Base-by-base conservation (phyloP, 1,284 basidiomycete genomes). In the Psilocybe mexicana region DNA sequence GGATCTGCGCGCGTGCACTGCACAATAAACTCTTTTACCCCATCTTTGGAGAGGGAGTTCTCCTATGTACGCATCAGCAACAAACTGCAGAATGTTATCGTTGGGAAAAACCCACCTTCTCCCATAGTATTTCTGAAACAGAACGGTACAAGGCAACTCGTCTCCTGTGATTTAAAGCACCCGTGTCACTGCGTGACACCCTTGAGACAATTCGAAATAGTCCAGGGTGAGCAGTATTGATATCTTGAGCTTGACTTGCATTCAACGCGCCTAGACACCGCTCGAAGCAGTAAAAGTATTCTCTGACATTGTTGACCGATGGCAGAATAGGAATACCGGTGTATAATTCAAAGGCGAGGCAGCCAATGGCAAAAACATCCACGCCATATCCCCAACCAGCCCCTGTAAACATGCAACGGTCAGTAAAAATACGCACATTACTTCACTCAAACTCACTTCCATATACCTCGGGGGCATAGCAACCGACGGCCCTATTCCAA, bases 401-500 rank as follows among this genome's bases (percentile, higher is more conserved):
- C 6, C 11, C 48, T 50, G n/a, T 12, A 14, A 50, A 40, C n/a
- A 40, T 40, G 3, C 3, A 12, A 40, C 3, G 6, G n/a, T 40
- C 38, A 40, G 3, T 4, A 11, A 12, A 40, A 40, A 12, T 3
- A 40, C 38, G 38, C 6, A 6, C 14, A 12, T 12, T 6, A 4
- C 14, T 40, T 6, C 30, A 33, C 3, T 33, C n/a, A 8, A 33
- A 40, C 49, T 40, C 11, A 54, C 52, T 24, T 10, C 30, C 36
- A 47, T 46, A 54, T 0, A 54, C 23, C 23, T 54, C 52, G 24
- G 52, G 52, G 8, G 52, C 43, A 14, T 24, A n/a, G 47, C 47
- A 54, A 3, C 43, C 43, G 5, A n/a, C 18, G 4, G 52, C 38
- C 2, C 52, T 43, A 14, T 43, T 7, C 1, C 45, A 23, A 47